Evolutionary conservation across 176 grass and related monocot species (phyloP).

Genomic region (Oryza longistaminata): DNA sequence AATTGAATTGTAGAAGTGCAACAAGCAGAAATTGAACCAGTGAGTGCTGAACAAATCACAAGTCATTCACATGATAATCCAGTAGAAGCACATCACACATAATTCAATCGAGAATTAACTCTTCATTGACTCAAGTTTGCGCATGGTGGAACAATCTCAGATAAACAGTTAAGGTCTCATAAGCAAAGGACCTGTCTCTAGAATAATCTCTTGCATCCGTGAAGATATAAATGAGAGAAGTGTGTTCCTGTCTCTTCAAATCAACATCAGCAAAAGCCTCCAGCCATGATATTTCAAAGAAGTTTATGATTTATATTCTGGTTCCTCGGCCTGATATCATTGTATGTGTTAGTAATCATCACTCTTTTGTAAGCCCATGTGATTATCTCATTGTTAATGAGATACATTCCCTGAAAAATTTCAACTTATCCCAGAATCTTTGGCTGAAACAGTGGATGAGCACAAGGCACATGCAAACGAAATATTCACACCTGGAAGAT

Average conservation of each 20-base stretch:
- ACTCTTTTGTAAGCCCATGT: slow-evolving; percentile 1
- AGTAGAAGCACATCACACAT: not conserved
- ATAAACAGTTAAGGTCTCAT: not conserved
- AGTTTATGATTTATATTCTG: too few species aligned
- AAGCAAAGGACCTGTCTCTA: not conserved
- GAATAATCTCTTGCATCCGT: not conserved
- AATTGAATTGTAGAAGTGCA: not conserved
- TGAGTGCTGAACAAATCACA: not conserved
- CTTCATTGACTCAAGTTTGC: not conserved
- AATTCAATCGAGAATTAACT: not conserved
- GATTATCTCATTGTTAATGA: not conserved
- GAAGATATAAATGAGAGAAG: not conserved
- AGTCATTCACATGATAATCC: not conserved
- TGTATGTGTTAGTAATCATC: not conserved
- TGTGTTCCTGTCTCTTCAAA: not conserved
- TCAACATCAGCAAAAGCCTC: not conserved
- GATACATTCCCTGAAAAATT: not conserved
- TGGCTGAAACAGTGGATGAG: not conserved
- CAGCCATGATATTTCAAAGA: not conserved
- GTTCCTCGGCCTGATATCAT: not conserved
- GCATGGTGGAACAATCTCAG: not conserved
- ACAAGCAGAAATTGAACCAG: not conserved
- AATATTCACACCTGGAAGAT: not conserved
- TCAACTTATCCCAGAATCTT: not conserved
- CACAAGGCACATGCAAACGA: not conserved